A percentile compares a stretch with the other conserved stretches of the same genome.
These are phyloP conservation scores for Galium porrigens DNA, from an alignment of 305 asterid genomes.

Conservation along the genomic window DNA sequence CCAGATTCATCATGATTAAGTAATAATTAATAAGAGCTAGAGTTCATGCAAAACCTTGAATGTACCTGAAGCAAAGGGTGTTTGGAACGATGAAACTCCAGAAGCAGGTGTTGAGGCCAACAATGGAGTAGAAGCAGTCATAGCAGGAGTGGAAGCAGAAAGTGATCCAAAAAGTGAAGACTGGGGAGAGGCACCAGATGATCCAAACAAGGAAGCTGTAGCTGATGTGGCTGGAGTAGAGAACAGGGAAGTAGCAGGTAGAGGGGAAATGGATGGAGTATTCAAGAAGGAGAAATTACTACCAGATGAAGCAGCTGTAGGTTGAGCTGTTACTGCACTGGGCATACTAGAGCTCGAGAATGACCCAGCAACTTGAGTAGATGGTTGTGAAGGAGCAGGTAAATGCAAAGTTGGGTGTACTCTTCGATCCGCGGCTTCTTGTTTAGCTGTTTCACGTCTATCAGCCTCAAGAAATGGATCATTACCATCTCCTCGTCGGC, in stretches of 20 bases:
- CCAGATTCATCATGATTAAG: background rate
- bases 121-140: conserved; percentile 36
- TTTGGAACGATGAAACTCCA: conserved; percentile 42
- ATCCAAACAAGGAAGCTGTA: conserved; percentile 43
- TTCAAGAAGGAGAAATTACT: conserved; percentile 51
- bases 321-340: conserved; percentile 39
- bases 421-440: conserved; percentile 88
- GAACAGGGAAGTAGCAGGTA: conserved; percentile 56
- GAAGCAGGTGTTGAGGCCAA: conserved; percentile 59
- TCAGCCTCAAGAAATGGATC: conserved; percentile 95
- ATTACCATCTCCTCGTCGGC: conserved; percentile 58
- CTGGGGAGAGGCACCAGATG: conserved; percentile 51
- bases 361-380: conserved; percentile 41
- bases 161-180: conserved; percentile 46
- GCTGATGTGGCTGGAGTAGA: conserved; percentile 59
- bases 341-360: conserved; percentile 41
- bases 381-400: conserved; percentile 50
- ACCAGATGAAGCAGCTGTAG: conserved; percentile 31
- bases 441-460: conserved; percentile 78
- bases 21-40: background rate
- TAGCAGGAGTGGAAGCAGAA: conserved; percentile 42
- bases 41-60: background rate
- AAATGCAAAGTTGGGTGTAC: conserved; percentile 82
- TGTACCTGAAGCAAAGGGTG: conserved; percentile 71
- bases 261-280: conserved; percentile 48